Base-by-base conservation (phyloP, 2,329 filamentous ascomycete genomes). In the Cordyceps tenuipes region DNA sequence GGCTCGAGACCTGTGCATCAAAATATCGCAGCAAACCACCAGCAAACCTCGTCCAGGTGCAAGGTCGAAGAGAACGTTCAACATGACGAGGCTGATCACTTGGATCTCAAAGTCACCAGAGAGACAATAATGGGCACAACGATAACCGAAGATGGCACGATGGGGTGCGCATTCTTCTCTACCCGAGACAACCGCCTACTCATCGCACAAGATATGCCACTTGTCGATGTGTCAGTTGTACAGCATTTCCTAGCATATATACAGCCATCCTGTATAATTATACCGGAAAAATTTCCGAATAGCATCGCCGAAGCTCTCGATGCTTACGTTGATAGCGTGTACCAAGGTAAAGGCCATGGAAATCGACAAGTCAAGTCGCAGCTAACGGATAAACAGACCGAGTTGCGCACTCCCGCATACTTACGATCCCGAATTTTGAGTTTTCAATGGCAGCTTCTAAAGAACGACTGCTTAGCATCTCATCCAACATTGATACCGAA, bases 121-220 rank as follows among this genome's bases (percentile, higher is more conserved):
- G 89, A 94, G 68, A 74, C 91, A 29, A 81, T 96, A 61, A 90
- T 96, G 84, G 89, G 90, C 0, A 76, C 96, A 26, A 86, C 95
- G 61, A 79, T 93, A 70, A 84, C 81, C 63, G 81, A 86, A n/a
- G 81, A 83, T 34, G 85, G 82, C 0, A 85, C 81, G 0, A 79
- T 96, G 19, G 93, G 93, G 0, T 97, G 91, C 70, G 87, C 90
- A 50, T 96, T 93, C 69, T 96, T 93, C 69, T 77, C 87, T 51
- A 85, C 86, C 6, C 75, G 80, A 29, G 84, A 91, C 44, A 86
- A 89, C 67, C 84, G 79, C 41, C 72, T 97, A 3, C 87, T 83
- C 61, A 78, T 96, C 48, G 85, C 95, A 69, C 86, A 93, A 68
- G 92, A 97, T 65, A 79, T 90, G 10, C 79, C 82, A 17, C 78